Conservation (phyloP, 305 asterid species). For the Andrographis paniculata region DNA sequence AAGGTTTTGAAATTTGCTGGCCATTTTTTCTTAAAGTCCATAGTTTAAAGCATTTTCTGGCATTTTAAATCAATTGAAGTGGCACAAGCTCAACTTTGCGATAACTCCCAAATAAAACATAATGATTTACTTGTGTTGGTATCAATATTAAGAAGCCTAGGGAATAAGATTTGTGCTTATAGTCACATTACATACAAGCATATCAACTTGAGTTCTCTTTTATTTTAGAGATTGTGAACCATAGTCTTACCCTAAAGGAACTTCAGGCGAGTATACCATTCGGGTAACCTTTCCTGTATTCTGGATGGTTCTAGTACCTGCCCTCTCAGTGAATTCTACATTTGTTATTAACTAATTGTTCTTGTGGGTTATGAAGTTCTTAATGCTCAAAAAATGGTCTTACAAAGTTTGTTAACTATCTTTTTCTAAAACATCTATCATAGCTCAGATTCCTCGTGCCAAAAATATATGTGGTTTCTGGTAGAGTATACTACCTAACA, state of each 20-base stretch:
- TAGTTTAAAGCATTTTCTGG: neutral
- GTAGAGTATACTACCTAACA: too few relatives aligned
- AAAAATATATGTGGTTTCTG: too few relatives aligned
- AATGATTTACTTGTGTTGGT: neutral
- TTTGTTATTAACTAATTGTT: too few relatives aligned
- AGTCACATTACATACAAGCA: too few relatives aligned
- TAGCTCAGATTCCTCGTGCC: too few relatives aligned
- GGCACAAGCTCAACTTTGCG: neutral
- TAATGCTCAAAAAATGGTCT: too few relatives aligned
- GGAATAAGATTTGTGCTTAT: too few relatives aligned
- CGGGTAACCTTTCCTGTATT: neutral
- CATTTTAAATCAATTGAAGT: neutral
- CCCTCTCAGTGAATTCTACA: too few relatives aligned
- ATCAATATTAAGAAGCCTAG: neutral
- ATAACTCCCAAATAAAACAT: neutral
- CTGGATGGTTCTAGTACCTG: too few relatives aligned
- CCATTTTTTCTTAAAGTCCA: slow-evolving; percentile 22
- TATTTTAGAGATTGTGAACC: neutral
- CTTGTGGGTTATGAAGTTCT: too few relatives aligned
- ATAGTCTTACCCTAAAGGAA: neutral
- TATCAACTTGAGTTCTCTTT: neutral
- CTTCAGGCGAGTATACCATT: neutral
- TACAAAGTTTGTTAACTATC: too few relatives aligned
- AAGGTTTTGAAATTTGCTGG: neutral
- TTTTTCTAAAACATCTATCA: too few relatives aligned